Percentiles rank a stretch among this genome's conserved stretches.
These are phyloP conservation scores for Prunus salicina DNA, from an alignment of 306 rosid species.

Conservation along the genomic window DNA sequence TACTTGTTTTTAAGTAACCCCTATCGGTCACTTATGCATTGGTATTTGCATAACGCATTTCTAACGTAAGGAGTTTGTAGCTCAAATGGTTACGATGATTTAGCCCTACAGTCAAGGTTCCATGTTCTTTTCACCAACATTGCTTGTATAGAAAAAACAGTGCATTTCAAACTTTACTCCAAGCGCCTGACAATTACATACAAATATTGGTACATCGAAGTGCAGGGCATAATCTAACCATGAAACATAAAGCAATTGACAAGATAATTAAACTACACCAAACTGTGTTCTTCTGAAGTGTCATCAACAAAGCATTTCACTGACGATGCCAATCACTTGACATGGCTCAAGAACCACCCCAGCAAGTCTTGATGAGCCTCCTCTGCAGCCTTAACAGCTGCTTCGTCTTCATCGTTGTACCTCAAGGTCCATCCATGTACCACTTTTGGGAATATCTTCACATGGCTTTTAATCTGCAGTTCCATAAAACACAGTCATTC, in stretches of 20 bases:
- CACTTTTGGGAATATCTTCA: conserved; percentile 58
- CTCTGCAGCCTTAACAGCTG: conserved; percentile 47
- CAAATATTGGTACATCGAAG: too few relatives aligned
- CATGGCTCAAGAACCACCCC: conserved; percentile 53
- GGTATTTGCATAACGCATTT: too few relatives aligned
- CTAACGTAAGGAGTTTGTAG: too few relatives aligned
- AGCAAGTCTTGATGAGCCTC: conserved; percentile 68
- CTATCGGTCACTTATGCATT: too few relatives aligned
- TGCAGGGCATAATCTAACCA: neutral
- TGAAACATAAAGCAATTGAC: neutral
- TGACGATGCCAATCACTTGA: conserved; percentile 29
- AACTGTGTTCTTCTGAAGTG: neutral
- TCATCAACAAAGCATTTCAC: neutral
- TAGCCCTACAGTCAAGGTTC: too few relatives aligned
- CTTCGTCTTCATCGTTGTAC: conserved; percentile 49
- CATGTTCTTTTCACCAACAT: too few relatives aligned
- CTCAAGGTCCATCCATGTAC: conserved; percentile 60
- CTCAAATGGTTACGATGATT: too few relatives aligned
- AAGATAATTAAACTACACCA: neutral
- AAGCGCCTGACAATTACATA: too few relatives aligned
- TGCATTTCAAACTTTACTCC: too few relatives aligned
- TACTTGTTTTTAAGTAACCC: too few relatives aligned
- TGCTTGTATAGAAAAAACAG: too few relatives aligned
- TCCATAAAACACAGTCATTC: neutral
- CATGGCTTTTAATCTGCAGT: conserved; percentile 48